Evolutionary conservation across 2,329 filamentous ascomycete genomes (phyloP).

Genomic region (Cladophialophora immunda): DNA sequence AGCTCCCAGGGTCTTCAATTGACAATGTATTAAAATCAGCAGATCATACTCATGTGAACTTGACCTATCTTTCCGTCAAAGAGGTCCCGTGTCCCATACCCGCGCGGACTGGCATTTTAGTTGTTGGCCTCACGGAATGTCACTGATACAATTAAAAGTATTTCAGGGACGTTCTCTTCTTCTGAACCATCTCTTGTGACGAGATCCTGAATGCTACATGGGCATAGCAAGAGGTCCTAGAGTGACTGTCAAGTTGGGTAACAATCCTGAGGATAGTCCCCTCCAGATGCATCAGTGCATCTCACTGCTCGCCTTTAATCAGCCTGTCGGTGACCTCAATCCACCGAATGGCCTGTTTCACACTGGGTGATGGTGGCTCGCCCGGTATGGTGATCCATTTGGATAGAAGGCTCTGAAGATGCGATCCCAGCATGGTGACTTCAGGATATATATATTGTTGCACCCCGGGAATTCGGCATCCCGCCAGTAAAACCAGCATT

Average conservation of each 20-base stretch:
- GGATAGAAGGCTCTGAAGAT: slow-evolving; percentile 52
- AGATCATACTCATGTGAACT: neutral
- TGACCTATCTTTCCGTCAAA: neutral
- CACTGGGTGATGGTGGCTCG: slow-evolving; percentile 54
- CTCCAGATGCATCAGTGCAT: neutral
- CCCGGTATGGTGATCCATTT: slow-evolving; percentile 55
- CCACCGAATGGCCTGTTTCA: slow-evolving; percentile 37
- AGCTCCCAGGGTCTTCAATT: neutral
- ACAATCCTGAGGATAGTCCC: neutral
- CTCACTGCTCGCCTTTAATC: neutral
- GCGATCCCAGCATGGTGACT: slow-evolving; percentile 51
- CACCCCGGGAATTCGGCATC: slow-evolving; percentile 52
- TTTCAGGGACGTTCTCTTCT: neutral
- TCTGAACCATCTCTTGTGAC: neutral
- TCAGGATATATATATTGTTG: slow-evolving; percentile 51
- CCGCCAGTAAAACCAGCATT: slow-evolving; percentile 60
- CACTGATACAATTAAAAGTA: no score
- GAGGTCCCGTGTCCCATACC: no score
- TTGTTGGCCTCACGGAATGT: no score
- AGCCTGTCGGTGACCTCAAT: neutral
- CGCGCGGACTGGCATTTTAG: no score
- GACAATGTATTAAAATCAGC: neutral
- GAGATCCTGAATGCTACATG: neutral
- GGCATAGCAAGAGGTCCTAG: slow-evolving; percentile 1
- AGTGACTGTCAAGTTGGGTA: neutral